Conservation (phyloP, 306 rosid species). For the Dicorynia guianensis region DNA sequence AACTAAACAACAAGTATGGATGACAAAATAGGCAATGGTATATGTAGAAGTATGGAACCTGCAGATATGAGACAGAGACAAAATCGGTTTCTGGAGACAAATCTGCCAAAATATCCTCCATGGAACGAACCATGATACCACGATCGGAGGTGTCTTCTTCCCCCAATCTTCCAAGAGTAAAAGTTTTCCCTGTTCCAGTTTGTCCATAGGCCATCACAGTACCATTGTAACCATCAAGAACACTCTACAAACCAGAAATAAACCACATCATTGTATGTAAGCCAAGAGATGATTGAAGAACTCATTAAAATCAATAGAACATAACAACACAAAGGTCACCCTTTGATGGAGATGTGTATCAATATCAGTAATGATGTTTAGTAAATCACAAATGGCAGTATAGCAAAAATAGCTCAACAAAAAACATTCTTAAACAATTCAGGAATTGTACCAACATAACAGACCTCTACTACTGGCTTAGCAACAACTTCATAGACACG, state of each 20-base stretch:
- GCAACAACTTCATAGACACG: slow-evolving; percentile 99
- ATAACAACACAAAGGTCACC: slow-evolving; percentile 24
- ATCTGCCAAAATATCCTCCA: slow-evolving; percentile 90
- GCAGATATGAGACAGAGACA: slow-evolving; percentile 80
- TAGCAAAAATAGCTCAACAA: slow-evolving; percentile 29
- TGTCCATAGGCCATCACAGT: slow-evolving; percentile 99
- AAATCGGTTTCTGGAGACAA: slow-evolving; percentile 78
- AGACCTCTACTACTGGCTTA: slow-evolving; percentile 97
- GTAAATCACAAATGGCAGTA: slow-evolving; percentile 32
- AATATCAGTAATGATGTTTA: slow-evolving; percentile 23
- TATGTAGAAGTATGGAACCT: slow-evolving; percentile 57
- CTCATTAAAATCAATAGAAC: slow-evolving; percentile 31
- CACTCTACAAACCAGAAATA: slow-evolving; percentile 68
- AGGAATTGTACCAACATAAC: slow-evolving; percentile 32
- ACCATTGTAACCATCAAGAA: slow-evolving; percentile 94
- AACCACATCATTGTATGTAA: neutral
- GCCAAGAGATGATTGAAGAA: slow-evolving; percentile 7
- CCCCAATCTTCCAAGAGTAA: slow-evolving; percentile 91
- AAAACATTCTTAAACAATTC: slow-evolving; percentile 28
- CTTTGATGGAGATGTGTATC: neutral
- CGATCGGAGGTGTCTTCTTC: slow-evolving; percentile 86
- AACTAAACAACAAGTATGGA: slow-evolving; percentile 28
- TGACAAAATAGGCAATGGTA: slow-evolving; percentile 24
- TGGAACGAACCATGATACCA: slow-evolving; percentile 96
- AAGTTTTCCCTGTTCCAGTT: slow-evolving; percentile 98